A percentile compares a stretch with the other conserved stretches of the same genome.
phyloP scores from a whole-genome alignment of 495 filamentous ascomycete species.

The Rhypophila decipiens region DNA sequence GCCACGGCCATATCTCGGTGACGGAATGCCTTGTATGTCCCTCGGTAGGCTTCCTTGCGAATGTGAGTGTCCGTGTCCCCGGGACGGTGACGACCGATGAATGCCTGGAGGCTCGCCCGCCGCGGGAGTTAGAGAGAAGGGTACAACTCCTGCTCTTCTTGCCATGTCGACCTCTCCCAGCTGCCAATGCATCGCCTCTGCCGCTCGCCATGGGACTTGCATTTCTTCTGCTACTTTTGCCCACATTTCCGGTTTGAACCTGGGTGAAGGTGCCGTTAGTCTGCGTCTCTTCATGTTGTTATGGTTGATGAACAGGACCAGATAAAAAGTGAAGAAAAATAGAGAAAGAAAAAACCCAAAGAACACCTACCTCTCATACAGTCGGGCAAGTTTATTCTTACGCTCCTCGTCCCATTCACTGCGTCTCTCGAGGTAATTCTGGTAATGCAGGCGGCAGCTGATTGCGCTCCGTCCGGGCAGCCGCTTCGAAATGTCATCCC shows the following conservation, averaged over 20 bases:
- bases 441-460: constrained; percentile 90
- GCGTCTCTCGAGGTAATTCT: constrained; percentile 89
- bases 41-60: constrained; percentile 41
- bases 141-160: constrained; percentile 74
- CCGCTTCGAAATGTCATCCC: constrained; percentile 92
- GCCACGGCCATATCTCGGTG: constrained; percentile 30
- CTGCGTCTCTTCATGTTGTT: constrained; percentile 8
- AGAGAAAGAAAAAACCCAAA: not conserved
- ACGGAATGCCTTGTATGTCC: constrained; percentile 27
- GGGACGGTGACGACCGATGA: constrained; percentile 25
- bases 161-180: constrained; percentile 91
- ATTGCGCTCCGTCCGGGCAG: constrained; percentile 88
- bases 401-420: constrained; percentile 95
- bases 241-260: constrained; percentile 98
- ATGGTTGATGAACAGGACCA: not conserved
- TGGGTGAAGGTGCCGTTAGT: constrained; percentile 32
- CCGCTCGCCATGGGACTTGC: constrained; percentile 92
- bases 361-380: constrained; percentile 82
- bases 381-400: constrained; percentile 88
- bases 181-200: constrained; percentile 98
- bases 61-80: constrained; percentile 38
- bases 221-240: constrained; percentile 87
- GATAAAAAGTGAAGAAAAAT: not conserved
- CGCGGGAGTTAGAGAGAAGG: constrained; percentile 63
- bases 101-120: constrained; percentile 49